Evolutionary conservation across 2,329 filamentous ascomycete species (phyloP).

Genomic region (Monosporascus sp.): DNA sequence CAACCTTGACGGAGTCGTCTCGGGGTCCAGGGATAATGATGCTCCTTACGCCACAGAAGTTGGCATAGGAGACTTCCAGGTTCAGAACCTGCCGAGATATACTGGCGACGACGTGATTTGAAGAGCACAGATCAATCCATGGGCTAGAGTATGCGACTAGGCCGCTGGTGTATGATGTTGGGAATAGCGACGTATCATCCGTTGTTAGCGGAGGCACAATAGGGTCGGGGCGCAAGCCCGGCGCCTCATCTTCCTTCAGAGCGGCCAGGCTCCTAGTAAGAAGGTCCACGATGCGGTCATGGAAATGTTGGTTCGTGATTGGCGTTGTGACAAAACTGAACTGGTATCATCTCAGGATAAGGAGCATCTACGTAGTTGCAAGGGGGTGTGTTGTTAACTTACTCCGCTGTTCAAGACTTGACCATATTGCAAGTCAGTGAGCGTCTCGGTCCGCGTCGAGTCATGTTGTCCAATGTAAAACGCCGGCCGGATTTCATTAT

Average conservation of each 20-base stretch:
- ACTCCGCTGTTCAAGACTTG: constrained; percentile 66
- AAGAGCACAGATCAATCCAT: constrained; percentile 86
- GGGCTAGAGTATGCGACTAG: constrained; percentile 76
- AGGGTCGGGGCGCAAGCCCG: constrained; percentile 47
- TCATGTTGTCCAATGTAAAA: constrained; percentile 76
- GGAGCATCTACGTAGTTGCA: constrained; percentile 1
- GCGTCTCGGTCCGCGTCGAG: constrained; percentile 52
- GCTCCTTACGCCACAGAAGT: constrained; percentile 85
- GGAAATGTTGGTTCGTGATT: constrained; percentile 71
- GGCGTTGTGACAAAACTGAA: constrained; percentile 76
- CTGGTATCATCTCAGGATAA: constrained; percentile 36
- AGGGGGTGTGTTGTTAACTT: constrained; percentile 30
- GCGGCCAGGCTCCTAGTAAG: constrained; percentile 50
- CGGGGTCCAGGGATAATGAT: constrained; percentile 77
- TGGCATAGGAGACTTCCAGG: constrained; percentile 88
- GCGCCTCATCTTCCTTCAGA: constrained; percentile 39
- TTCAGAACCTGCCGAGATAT: constrained; percentile 87
- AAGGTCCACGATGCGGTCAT: constrained; percentile 59
- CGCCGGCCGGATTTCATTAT: constrained; percentile 45
- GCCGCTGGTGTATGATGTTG: constrained; percentile 63
- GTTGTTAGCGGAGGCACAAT: constrained; percentile 67
- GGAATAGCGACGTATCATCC: constrained; percentile 70
- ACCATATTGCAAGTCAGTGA: constrained; percentile 59
- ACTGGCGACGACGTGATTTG: constrained; percentile 75
- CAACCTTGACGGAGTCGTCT: constrained; percentile 50